A percentile compares a stretch with the other conserved stretches of the same genome.
phyloP scores from a whole-genome alignment of 768 basidiomycete genomes.

The Suillus spraguei region DNA sequence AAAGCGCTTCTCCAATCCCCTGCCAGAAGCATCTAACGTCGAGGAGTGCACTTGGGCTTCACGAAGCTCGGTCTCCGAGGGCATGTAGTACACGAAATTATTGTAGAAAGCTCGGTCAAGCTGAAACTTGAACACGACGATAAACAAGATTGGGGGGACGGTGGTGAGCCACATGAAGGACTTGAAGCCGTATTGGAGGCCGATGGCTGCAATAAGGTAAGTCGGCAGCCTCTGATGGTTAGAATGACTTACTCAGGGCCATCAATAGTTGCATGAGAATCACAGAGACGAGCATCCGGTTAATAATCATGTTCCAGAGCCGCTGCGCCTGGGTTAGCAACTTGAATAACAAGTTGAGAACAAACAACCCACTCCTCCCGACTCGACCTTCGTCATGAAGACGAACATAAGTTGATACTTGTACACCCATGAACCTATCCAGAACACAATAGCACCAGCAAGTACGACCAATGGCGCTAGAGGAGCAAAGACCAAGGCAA shows the following conservation, averaged over 20 bases:
- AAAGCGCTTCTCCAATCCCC: conserved; percentile 87
- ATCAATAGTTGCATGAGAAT: conserved; percentile 88
- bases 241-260: conserved; percentile 71
- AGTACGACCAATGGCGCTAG: conserved; percentile 88
- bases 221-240: neutral
- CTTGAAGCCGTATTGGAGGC: conserved; percentile 74
- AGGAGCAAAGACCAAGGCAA: conserved; percentile 92
- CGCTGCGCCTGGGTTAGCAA: conserved; percentile 49
- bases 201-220: conserved; percentile 62
- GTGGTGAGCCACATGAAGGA: conserved; percentile 80
- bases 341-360: conserved; percentile 1
- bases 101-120: conserved; percentile 67
- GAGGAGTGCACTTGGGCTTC: conserved; percentile 77
- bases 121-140: conserved; percentile 84
- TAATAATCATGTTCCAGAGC: conserved; percentile 92
- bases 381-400: conserved; percentile 85
- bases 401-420: conserved; percentile 99
- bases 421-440: conserved; percentile 85
- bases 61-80: conserved; percentile 76
- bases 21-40: conserved; percentile 67
- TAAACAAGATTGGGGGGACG: conserved; percentile 84
- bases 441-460: conserved; percentile 84
- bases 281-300: conserved; percentile 78
- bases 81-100: conserved; percentile 82
- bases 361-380: conserved; percentile 74